Percentiles rank a stretch among this genome's conserved stretches.
phyloP scores from a whole-genome alignment of 352 stramenopile species.

The Phytophthora hibernalis region DNA sequence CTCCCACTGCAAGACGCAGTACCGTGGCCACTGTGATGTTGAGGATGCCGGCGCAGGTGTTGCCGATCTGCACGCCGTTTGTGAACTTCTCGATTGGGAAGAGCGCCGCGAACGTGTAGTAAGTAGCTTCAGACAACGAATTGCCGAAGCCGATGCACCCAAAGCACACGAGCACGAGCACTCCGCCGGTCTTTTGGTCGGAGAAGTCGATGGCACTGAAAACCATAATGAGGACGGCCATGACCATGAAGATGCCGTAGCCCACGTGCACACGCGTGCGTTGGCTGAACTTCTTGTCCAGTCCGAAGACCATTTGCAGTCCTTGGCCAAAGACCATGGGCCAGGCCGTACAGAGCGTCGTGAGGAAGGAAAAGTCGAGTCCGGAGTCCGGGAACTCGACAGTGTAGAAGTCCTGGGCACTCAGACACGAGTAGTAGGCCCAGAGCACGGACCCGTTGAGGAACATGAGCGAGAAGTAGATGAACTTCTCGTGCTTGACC shows the following conservation, averaged over 20 bases:
- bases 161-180: constrained; percentile 67
- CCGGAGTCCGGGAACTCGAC: constrained; percentile 53
- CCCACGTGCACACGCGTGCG: constrained; percentile 51
- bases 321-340: constrained; percentile 61
- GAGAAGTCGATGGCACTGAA: constrained; percentile 61
- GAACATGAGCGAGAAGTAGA: constrained; percentile 79
- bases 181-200: constrained; percentile 52
- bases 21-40: constrained; percentile 65
- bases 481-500: constrained; percentile 48
- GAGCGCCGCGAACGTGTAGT: constrained; percentile 64
- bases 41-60: constrained; percentile 51
- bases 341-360: constrained; percentile 64
- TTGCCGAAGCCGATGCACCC: constrained; percentile 58
- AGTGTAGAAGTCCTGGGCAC: constrained; percentile 71
- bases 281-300: constrained; percentile 65
- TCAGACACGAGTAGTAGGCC: constrained; percentile 81
- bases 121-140: constrained; percentile 62
- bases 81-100: constrained; percentile 75
- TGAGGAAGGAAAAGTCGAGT: constrained; percentile 75
- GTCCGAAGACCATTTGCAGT: constrained; percentile 59
- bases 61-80: constrained; percentile 70
- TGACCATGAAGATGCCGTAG: constrained; percentile 64
- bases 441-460: constrained; percentile 76
- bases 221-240: constrained; percentile 67
- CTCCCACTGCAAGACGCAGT: constrained; percentile 54